Evolutionary conservation across 306 rosid species (phyloP).

Genomic region (Senna siamea): DNA sequence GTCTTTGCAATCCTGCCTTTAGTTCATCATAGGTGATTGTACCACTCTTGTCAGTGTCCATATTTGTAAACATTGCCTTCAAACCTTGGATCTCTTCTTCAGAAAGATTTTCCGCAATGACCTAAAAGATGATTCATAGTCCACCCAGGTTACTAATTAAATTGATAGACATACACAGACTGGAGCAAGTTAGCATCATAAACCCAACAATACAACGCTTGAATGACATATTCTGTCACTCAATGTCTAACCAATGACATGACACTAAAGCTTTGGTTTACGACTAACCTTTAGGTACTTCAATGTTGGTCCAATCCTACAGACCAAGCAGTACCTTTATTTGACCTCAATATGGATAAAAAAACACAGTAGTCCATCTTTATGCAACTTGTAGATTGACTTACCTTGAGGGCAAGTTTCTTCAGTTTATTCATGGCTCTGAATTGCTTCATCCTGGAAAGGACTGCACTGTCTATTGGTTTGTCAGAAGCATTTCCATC

Average conservation of each 20-base stretch:
- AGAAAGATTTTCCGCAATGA: conserved; percentile 88
- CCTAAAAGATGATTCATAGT: conserved; percentile 49
- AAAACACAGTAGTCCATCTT: conserved; percentile 29
- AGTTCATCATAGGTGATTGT: conserved; percentile 88
- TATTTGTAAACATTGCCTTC: conserved; percentile 85
- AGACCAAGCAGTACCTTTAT: conserved; percentile 6
- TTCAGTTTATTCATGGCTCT: conserved; percentile 94
- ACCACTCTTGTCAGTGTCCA: conserved; percentile 89
- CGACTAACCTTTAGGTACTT: neutral
- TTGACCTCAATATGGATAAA: conserved; percentile 6
- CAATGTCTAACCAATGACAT: neutral
- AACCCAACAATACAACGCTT: neutral
- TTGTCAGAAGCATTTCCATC: conserved; percentile 85
- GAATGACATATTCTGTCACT: neutral
- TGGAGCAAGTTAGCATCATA: conserved; percentile 11
- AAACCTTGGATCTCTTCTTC: conserved; percentile 92
- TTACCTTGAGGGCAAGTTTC: conserved; percentile 90
- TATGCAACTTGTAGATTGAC: conserved; percentile 13
- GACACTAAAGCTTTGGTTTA: neutral
- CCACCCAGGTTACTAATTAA: neutral
- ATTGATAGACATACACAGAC: neutral
- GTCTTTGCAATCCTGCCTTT: conserved; percentile 83
- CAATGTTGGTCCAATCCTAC: neutral
- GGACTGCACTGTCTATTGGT: conserved; percentile 91
- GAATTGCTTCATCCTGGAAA: conserved; percentile 95